These are phyloP conservation scores for Pyrenochaeta sp. DNA, from an alignment of 2,329 filamentous ascomycete species.

Conservation along the genomic window DNA sequence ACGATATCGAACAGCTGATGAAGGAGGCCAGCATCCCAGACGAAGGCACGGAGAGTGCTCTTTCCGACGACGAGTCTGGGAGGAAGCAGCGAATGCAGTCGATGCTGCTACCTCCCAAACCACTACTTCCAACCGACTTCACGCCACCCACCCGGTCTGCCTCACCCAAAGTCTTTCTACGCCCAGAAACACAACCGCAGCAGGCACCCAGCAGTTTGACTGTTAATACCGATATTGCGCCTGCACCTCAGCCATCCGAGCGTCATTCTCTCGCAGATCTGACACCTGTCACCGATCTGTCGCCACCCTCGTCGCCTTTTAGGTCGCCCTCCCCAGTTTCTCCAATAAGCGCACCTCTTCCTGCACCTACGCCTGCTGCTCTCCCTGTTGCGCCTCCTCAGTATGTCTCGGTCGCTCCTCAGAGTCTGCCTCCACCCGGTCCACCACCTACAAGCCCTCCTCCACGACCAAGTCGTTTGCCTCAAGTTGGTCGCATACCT, in stretches of 20 bases:
- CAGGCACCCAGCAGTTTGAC: constrained; percentile 25
- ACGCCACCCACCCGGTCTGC: constrained; percentile 39
- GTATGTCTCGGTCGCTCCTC: constrained; percentile 9
- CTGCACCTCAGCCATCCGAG: constrained; percentile 9
- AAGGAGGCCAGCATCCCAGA: constrained; percentile 50
- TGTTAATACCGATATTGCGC: constrained; percentile 32
- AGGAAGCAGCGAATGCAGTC: constrained; percentile 47
- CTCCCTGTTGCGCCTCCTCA: constrained; percentile 5
- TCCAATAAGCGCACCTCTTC: constrained; percentile 1
- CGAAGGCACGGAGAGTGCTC: constrained; percentile 32
- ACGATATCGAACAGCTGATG: constrained; percentile 58
- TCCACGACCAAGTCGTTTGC: constrained; percentile 69
- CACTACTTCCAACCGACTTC: constrained; percentile 40
- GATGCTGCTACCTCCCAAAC: constrained; percentile 50
- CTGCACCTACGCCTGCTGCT: not conserved
- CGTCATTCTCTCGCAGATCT: constrained; percentile 35
- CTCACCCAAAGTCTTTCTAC: constrained; percentile 49
- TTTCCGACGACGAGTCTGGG: constrained; percentile 30
- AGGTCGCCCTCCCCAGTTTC: constrained; percentile 23
- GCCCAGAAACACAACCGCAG: constrained; percentile 26
- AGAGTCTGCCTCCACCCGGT: constrained; percentile 33
- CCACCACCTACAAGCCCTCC: constrained; percentile 39
- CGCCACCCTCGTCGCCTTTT: constrained; percentile 40
- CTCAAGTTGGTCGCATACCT: constrained; percentile 86
- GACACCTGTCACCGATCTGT: constrained; percentile 47